Percentiles rank a stretch among this genome's conserved stretches.
phyloP scores from a whole-genome alignment of 164 flowering plant genomes.

The Dillenia turbinata region DNA sequence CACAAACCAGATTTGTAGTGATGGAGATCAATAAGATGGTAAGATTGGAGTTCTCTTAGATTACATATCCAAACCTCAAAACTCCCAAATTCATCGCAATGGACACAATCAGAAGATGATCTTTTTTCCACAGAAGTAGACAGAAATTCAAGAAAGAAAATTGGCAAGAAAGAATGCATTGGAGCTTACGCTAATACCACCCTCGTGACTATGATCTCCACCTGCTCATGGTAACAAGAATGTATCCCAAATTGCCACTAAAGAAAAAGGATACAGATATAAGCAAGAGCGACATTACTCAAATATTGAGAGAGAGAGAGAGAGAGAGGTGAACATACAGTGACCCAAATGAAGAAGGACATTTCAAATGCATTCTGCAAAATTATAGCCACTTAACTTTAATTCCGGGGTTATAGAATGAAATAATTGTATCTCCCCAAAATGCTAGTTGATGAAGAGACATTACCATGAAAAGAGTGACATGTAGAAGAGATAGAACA shows the following conservation, averaged over 20 bases:
- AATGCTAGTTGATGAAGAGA: neutral
- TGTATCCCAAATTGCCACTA: constrained; percentile 52
- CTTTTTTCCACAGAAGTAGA: neutral
- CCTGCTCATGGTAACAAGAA: constrained; percentile 60
- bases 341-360: constrained; percentile 20
- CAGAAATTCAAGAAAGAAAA: no score
- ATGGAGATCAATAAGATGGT: no score
- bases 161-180: neutral
- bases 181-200: constrained; percentile 55
- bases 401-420: neutral
- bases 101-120: neutral
- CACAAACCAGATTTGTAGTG: no score
- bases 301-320: neutral
- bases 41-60: no score
- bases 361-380: constrained; percentile 21
- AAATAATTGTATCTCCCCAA: neutral
- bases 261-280: constrained; percentile 3
- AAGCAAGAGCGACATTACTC: neutral
- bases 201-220: constrained; percentile 32
- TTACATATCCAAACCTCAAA: no score
- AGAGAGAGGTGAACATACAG: constrained; percentile 23
- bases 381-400: neutral
- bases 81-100: no score
- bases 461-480: constrained; percentile 54
- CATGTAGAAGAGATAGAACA: constrained; percentile 49